Evolutionary conservation across 2,329 filamentous ascomycete genomes (phyloP).

Genomic region (Rosellinia necatrix): DNA sequence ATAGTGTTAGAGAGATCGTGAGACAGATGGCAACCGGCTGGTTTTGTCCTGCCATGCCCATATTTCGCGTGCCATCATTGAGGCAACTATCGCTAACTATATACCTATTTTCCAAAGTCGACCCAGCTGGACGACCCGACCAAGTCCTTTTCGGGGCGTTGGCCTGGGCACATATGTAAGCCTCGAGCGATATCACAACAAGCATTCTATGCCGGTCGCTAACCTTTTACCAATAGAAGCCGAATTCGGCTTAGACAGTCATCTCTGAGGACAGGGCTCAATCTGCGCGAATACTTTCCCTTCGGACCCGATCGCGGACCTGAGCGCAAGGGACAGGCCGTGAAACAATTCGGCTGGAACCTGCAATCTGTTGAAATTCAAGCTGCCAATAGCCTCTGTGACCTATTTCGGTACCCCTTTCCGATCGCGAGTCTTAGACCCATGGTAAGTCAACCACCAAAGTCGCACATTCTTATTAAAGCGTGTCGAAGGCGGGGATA

Average conservation of each 20-base stretch:
- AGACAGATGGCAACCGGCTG: neutral
- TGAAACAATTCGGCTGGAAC: constrained; percentile 40
- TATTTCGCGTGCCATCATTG: neutral
- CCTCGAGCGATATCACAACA: constrained; percentile 1
- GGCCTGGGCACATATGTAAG: constrained; percentile 44
- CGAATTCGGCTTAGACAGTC: constrained; percentile 38
- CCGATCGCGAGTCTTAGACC: constrained; percentile 38
- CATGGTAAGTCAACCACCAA: constrained; percentile 16
- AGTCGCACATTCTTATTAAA: neutral
- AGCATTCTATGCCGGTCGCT: neutral
- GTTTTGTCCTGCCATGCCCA: neutral
- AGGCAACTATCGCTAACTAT: constrained; percentile 9
- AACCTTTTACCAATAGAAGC: constrained; percentile 28
- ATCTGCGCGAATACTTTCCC: constrained; percentile 39
- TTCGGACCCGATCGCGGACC: constrained; percentile 36
- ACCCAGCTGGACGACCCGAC: constrained; percentile 44
- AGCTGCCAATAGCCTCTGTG: constrained; percentile 40
- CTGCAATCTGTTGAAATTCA: constrained; percentile 40
- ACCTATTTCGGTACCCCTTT: constrained; percentile 40
- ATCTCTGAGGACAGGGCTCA: constrained; percentile 34
- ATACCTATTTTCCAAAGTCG: constrained; percentile 29
- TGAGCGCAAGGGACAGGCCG: constrained; percentile 34
- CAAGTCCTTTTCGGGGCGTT: constrained; percentile 46
- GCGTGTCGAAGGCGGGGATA: neutral
- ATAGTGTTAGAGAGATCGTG: neutral